Percentiles rank a stretch among this genome's conserved stretches.
Conservation (phyloP, 768 basidiomycete species). For the Mycena belliarum region DNA sequence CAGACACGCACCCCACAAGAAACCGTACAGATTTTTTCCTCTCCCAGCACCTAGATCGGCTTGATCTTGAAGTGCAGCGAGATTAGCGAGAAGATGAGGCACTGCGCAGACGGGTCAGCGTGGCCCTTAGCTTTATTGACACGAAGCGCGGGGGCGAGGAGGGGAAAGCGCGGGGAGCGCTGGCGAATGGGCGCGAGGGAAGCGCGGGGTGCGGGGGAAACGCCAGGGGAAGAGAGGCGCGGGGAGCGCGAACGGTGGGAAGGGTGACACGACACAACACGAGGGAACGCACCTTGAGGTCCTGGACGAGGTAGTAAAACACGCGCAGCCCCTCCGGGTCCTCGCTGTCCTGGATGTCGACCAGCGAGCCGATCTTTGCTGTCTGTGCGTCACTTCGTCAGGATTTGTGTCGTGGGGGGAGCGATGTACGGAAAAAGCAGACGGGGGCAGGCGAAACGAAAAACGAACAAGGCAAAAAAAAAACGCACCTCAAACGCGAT, state of each 20-base stretch:
- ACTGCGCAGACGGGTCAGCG: constrained; percentile 47
- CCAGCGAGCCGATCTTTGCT: constrained; percentile 95
- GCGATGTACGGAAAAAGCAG: no score
- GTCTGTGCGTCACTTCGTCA: constrained; percentile 55
- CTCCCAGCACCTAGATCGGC: constrained; percentile 65
- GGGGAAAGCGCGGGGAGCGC: no score
- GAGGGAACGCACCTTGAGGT: constrained; percentile 72
- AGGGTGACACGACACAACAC: no score
- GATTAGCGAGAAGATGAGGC: constrained; percentile 96
- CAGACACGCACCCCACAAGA: constrained; percentile 10
- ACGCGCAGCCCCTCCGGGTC: constrained; percentile 97
- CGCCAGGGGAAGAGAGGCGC: no score
- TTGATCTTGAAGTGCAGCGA: constrained; percentile 99
- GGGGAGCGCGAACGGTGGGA: no score
- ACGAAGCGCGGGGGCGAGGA: no score
- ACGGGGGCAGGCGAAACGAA: background rate
- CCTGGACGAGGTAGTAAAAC: constrained; percentile 98
- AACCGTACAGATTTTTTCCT: constrained; percentile 20
- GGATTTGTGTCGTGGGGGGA: no score
- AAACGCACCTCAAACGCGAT: constrained; percentile 91
- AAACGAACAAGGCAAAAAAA: no score
- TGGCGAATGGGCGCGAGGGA: no score
- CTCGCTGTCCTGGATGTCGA: constrained; percentile 95
- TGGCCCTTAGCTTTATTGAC: no score
- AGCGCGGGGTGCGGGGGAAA: no score